Evolutionary conservation across 495 filamentous ascomycete species (phyloP), one percentile per base, ranked within the genome.

Genomic region (Neurospora pannonica): DNA sequence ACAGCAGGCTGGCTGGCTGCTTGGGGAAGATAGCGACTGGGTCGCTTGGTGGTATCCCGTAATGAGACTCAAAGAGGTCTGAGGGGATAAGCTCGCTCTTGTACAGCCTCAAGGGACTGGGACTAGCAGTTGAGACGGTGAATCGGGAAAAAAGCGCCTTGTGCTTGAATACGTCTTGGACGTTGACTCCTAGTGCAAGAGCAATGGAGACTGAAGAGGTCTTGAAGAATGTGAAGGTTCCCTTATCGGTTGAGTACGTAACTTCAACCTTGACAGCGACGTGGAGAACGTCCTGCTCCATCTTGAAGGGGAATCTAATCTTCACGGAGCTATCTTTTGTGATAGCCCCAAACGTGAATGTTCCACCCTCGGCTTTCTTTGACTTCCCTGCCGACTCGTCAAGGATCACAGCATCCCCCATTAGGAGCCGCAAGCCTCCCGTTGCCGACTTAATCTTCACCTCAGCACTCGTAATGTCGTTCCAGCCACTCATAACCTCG

Each of bases 101-200:
- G 38, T 91, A 84, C 34, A 99, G 83, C 40, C 93, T 88, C 10
- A 98, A 82, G 1, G 96, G 96, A 70, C 91, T 88, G 71, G 87
- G 77, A 74, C 84, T 92, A 4, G 94, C 90, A 5, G 95, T 92
- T 38, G 92, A 92, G 48, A 99, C 89, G 19, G 92, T 96, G 79
- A 99, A 98, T 70, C 90, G 90, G 0, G 95, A 97, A 77, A 95
- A 96, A 0, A 98, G 87, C 2, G 90, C 85, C 38, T 90, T 83
- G 71, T 92, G 87, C 80, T 97, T 97, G 86, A 99, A 99, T 43
- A 94, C 89, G 76, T 99, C 97, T 77, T 98, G 94, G 46, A 99
- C 95, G 76, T 98, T 98, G 74, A 99, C 95, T 21, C 94, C 94
- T 46, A 99, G 88, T 0, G 93, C 93, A 13, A 98, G 84, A 21